Evolutionary conservation across 345 rosid genomes (phyloP).

Genomic region (Acer campestre): DNA sequence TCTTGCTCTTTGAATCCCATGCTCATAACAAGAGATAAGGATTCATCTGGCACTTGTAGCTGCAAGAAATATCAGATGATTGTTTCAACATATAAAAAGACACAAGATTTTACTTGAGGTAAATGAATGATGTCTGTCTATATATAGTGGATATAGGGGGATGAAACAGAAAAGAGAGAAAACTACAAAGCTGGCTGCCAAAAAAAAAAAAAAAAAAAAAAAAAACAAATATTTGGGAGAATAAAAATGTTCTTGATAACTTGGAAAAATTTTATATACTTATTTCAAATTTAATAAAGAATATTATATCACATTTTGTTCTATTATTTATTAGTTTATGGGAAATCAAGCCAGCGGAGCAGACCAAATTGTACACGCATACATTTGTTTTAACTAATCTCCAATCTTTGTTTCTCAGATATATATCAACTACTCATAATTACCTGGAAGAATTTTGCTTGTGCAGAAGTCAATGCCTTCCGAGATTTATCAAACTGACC

Average conservation of each 20-base stretch:
- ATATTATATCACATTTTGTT: neutral
- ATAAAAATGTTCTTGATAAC: neutral
- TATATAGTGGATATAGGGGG: slow-evolving; percentile 1
- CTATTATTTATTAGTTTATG: neutral
- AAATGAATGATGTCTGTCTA: neutral
- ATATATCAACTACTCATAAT: slow-evolving; percentile 13
- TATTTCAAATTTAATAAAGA: neutral
- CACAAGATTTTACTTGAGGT: neutral
- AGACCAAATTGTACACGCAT: neutral
- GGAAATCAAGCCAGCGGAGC: neutral
- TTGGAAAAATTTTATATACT: neutral
- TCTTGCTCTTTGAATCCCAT: slow-evolving; percentile 81
- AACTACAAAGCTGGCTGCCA: neutral
- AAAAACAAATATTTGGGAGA: neutral
- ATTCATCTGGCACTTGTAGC: slow-evolving; percentile 87
- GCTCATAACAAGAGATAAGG: slow-evolving; percentile 70
- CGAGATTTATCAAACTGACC: slow-evolving; percentile 67
- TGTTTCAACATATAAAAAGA: neutral
- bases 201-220: neutral
- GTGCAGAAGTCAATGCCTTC: slow-evolving; percentile 70
- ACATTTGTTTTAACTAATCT: neutral
- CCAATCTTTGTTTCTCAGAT: neutral
- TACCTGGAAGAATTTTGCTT: slow-evolving; percentile 73
- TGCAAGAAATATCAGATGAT: slow-evolving; percentile 34
- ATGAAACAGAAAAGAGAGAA: neutral